Evolutionary conservation across 257 asterid species (phyloP).

Genomic region (Cinchona pubescens): DNA sequence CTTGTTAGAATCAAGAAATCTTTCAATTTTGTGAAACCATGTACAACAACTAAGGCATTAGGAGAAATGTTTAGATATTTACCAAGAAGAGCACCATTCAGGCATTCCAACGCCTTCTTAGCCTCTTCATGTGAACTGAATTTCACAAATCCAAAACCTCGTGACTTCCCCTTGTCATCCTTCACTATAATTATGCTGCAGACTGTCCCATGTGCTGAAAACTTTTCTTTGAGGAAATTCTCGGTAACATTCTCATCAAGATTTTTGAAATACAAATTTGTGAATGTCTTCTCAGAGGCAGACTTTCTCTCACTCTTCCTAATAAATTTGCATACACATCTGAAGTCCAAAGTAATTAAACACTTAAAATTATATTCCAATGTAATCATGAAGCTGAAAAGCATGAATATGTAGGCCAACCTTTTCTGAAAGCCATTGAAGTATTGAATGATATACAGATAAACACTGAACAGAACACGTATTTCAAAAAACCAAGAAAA

Average conservation of each 20-base stretch:
- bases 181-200: conserved; percentile 45
- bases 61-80: background rate
- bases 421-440: background rate
- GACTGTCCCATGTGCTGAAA: conserved; percentile 56
- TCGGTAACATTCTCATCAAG: conserved; percentile 55
- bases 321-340: conserved; percentile 40
- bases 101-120: conserved; percentile 50
- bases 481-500: background rate
- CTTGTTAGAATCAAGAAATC: background rate
- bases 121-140: conserved; percentile 63
- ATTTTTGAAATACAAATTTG: conserved; percentile 64
- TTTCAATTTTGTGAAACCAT: background rate
- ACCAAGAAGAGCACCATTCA: conserved; percentile 41
- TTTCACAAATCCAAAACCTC: conserved; percentile 79
- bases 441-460: background rate
- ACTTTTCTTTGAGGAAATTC: conserved; percentile 47
- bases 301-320: conserved; percentile 47
- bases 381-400: background rate
- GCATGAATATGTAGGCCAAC: background rate
- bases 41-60: background rate
- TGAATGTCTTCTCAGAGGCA: conserved; percentile 36
- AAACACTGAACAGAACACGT: background rate
- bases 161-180: conserved; percentile 60
- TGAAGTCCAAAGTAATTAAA: conserved; percentile 2
- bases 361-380: background rate